Evolutionary conservation across 257 asterid species (phyloP).

Genomic region (Coffea eugenioides): DNA sequence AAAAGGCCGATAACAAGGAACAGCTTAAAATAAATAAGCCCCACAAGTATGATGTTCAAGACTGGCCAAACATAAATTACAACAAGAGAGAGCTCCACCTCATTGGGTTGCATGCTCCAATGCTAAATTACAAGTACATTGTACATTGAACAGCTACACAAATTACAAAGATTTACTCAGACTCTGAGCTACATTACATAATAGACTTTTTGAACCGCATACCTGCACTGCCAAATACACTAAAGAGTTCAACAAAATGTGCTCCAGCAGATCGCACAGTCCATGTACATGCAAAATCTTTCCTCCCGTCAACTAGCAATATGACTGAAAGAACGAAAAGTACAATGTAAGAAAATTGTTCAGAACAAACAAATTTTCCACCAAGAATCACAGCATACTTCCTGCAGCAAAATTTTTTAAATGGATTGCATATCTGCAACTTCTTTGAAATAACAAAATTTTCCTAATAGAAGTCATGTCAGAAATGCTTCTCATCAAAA

Average conservation of each 20-base stretch:
- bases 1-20: background rate
- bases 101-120: conserved; percentile 15
- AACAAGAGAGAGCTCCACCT: conserved; percentile 10
- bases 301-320: conserved; percentile 9
- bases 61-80: background rate
- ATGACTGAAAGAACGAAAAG: conserved; percentile 9
- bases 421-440: background rate
- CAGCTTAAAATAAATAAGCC: background rate
- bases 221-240: conserved; percentile 1
- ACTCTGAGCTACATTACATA: conserved; percentile 3
- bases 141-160: conserved; percentile 22
- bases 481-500: background rate
- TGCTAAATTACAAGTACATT: conserved; percentile 15
- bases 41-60: background rate
- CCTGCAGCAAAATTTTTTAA: background rate
- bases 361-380: background rate
- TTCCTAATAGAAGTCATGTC: background rate
- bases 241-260: background rate
- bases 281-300: background rate
- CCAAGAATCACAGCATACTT: background rate
- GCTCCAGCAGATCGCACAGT: background rate
- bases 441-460: background rate
- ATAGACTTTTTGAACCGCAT: conserved; percentile 4
- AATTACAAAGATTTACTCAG: conserved; percentile 12
- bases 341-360: background rate